phyloP scores from a whole-genome alignment of 164 flowering plant species.

The Protea cynaroides region DNA sequence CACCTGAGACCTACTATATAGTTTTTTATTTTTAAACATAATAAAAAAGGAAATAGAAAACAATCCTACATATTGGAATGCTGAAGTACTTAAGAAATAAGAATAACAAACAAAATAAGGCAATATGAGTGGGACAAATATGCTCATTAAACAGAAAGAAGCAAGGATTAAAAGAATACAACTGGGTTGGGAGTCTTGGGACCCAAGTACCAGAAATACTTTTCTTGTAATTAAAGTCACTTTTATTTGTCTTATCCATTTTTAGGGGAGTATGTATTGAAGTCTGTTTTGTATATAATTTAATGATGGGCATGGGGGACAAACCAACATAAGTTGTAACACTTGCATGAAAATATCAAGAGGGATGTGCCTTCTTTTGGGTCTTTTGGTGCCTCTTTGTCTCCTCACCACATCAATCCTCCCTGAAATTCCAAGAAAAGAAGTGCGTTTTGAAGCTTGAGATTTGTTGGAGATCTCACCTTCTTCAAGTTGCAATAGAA shows the following conservation, averaged over 20 bases:
- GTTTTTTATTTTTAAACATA: too few relatives aligned
- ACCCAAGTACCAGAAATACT: background rate
- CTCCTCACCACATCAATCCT: background rate
- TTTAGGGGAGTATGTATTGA: background rate
- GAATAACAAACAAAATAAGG: too few relatives aligned
- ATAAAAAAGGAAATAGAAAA: too few relatives aligned
- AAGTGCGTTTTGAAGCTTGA: background rate
- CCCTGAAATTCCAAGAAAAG: background rate
- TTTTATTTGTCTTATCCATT: too few relatives aligned
- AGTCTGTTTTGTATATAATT: too few relatives aligned
- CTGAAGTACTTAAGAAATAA: too few relatives aligned
- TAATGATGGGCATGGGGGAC: background rate
- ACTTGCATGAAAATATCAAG: background rate
- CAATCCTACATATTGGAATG: too few relatives aligned
- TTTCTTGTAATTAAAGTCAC: too few relatives aligned
- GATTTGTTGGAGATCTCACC: background rate
- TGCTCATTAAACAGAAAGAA: background rate
- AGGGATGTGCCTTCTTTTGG: background rate
- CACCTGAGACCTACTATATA: too few relatives aligned
- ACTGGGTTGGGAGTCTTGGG: background rate
- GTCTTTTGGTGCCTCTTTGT: background rate
- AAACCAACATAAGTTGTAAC: background rate
- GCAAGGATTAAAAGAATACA: background rate
- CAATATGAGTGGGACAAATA: too few relatives aligned
- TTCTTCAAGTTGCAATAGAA: background rate